Evolutionary conservation across 2,329 filamentous ascomycete species (phyloP), one percentile per base, ranked within the genome.

Genomic region (Fusarium decemcellulare): DNA sequence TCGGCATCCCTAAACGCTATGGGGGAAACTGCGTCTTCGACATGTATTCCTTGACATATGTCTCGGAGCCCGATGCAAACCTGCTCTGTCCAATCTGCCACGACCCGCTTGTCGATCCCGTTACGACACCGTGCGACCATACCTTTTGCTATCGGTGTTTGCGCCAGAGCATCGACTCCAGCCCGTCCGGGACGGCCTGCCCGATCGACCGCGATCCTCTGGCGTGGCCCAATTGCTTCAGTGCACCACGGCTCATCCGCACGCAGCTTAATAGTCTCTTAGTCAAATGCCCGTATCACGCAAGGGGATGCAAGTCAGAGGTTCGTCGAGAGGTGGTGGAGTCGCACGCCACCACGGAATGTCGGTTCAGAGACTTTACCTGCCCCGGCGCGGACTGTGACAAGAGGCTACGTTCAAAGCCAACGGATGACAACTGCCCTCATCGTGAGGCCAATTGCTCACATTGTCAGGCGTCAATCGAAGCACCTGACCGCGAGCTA

Each of bases 61-160:
- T 82, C 59, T 69, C 74, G 44, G 82, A 80, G 16, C 73, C 79
- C 37, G 85, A 87, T 70, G 78, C 83, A 59, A 86, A 85, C 50
- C 76, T 87, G 12, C 79, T 88, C 59, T 85, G 83, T 53, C 85
- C 86, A 5, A 86, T 88, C 64, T 92, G 90, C 78, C 87, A 87
- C 70, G 84, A 88, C 11, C 86, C 90, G 4, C 83, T 91, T 43
- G 80, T 91, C 50, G 82, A 86, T 14, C 89, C 90, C 1, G 82
- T 89, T 50, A 89, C 89, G 43, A 91, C 89, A 1, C 80, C 81
- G 8, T 92, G 90, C 77, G 87, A 90, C 61, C 90, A 92, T 75
- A 89, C 88, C 12, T 92, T 92, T 74, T 92, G 90, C 72, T 84
- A 85, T 54, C 81, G 81, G 6, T 92, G 90, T 73, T 80, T 91